Percentiles rank a stretch among this genome's conserved stretches.
phyloP scores from a whole-genome alignment of 305 asterid species.

The Fraxinus angustifolia region DNA sequence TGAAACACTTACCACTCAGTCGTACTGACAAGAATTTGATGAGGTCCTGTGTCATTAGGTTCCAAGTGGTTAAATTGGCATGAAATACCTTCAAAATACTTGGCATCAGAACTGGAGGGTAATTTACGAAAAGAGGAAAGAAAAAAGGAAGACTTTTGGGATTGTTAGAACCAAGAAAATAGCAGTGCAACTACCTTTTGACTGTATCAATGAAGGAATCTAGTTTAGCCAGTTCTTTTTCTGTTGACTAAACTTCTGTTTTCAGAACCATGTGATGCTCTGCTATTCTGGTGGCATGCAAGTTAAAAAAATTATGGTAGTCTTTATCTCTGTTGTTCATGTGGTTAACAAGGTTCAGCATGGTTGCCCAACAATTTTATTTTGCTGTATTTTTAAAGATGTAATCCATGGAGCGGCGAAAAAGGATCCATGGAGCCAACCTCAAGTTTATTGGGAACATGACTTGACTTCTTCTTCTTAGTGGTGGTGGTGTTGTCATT shows the following conservation, averaged over 20 bases:
- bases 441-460: background rate
- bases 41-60: background rate
- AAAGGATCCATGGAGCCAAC: background rate
- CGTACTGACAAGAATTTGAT: background rate
- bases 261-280: background rate
- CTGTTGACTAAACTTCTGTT: background rate
- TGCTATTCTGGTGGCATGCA: background rate
- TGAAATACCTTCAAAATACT: background rate
- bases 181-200: background rate
- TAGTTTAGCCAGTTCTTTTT: background rate
- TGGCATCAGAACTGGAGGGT: background rate
- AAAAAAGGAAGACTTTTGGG: background rate
- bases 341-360: background rate
- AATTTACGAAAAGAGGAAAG: background rate
- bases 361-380: background rate
- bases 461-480: background rate
- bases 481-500: background rate
- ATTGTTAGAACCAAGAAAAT: background rate
- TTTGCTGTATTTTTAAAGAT: background rate
- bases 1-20: background rate
- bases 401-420: background rate
- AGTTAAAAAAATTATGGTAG: background rate
- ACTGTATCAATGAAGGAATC: background rate
- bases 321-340: background rate
- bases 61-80: background rate